A percentile compares a stretch with the other conserved stretches of the same genome.
Conservation (phyloP, 2,329 filamentous ascomycete species). For the Escovopsis sp. region DNA sequence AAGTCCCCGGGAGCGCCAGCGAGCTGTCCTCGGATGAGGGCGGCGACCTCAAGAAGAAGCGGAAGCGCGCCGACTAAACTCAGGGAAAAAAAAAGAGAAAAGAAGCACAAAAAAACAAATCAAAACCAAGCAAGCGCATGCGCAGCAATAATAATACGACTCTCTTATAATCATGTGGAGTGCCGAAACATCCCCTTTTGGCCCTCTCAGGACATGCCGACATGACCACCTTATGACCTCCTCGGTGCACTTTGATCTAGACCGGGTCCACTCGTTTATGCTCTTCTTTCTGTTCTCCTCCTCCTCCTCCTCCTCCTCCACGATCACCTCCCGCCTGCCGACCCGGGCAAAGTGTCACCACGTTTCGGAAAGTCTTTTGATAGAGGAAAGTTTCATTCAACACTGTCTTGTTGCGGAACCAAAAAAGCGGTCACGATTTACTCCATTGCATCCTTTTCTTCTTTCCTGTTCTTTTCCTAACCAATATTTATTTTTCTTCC, state of each 20-base stretch:
- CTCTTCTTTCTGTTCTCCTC: no score
- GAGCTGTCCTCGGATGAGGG: constrained; percentile 41
- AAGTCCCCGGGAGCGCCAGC: constrained; percentile 50
- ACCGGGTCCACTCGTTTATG: not conserved
- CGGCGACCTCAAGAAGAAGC: constrained; percentile 38
- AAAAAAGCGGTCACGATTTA: constrained; percentile 22
- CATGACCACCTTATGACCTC: constrained; percentile 6
- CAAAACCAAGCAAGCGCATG: no score
- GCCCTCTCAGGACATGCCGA: constrained; percentile 1
- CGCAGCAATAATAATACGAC: no score
- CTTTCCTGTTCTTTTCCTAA: constrained; percentile 11
- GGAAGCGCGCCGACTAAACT: constrained; percentile 57
- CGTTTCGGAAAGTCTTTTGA: constrained; percentile 11
- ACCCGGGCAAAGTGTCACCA: not conserved
- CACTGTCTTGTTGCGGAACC: constrained; percentile 17
- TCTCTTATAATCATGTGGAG: not conserved
- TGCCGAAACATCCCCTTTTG: not conserved
- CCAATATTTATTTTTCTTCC: no score
- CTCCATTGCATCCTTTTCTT: constrained; percentile 19
- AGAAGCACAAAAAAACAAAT: no score
- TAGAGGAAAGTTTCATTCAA: constrained; percentile 17
- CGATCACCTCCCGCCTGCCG: not conserved
- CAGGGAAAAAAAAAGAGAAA: not conserved
- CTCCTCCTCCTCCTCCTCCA: no score
- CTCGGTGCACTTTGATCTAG: constrained; percentile 1